Conservation (phyloP, 2,329 filamentous ascomycete species). For the Pseudopithomyces maydicus region DNA sequence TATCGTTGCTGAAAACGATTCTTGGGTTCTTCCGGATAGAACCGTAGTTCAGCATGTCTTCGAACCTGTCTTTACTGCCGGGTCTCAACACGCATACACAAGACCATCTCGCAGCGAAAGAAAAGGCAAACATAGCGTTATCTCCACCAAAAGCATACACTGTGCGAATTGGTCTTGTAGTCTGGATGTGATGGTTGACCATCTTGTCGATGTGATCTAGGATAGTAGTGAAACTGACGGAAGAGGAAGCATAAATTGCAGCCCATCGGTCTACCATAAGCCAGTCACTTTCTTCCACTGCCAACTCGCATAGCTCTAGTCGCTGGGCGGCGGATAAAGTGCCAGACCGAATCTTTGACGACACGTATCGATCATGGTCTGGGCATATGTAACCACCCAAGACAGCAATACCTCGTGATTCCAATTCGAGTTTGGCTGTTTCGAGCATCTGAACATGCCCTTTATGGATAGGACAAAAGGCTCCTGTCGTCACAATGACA, state of each 20-base stretch:
- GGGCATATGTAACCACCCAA: conserved; percentile 1
- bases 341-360: not conserved
- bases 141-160: not conserved
- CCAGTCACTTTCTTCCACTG: not conserved
- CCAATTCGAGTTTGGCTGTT: not conserved
- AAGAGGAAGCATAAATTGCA: not conserved
- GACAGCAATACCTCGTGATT: not conserved
- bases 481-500: not conserved
- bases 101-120: not conserved
- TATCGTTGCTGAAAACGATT: not conserved
- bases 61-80: not conserved
- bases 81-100: not conserved
- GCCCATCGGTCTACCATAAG: conserved; percentile 2
- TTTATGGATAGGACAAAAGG: not conserved
- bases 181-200: not conserved
- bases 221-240: not conserved
- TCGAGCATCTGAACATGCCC: not conserved
- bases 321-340: not conserved
- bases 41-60: not conserved
- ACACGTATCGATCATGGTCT: not conserved
- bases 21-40: not conserved
- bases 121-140: not conserved
- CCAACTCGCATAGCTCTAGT: not conserved
- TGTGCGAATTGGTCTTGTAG: not conserved
- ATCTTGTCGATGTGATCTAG: not conserved